A percentile compares a stretch with the other conserved stretches of the same genome.
These are phyloP conservation scores for Quercus berberidifolia DNA, from an alignment of 306 rosid species.

Conservation along the genomic window DNA sequence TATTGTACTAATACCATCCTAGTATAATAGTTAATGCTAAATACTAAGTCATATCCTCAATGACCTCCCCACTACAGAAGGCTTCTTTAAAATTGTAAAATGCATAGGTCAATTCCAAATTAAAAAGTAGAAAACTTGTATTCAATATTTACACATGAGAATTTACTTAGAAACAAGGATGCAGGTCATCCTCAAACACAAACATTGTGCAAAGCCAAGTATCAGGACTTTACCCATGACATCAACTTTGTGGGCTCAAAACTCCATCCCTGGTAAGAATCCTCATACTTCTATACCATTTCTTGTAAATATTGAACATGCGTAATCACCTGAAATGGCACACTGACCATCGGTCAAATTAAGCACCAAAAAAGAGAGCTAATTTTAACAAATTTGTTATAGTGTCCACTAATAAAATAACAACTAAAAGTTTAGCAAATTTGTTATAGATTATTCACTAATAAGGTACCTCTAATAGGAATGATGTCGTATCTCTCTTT, in stretches of 20 bases:
- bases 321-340: constrained; percentile 67
- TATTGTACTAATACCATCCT: too few species aligned
- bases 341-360: background rate
- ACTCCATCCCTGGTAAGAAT: constrained; percentile 85
- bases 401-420: background rate
- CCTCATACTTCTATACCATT: constrained; percentile 79
- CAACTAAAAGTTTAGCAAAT: background rate
- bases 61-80: background rate
- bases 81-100: background rate
- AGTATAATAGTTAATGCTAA: too few species aligned
- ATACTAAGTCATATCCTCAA: too few species aligned
- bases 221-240: too few species aligned
- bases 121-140: background rate
- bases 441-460: background rate
- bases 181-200: too few species aligned
- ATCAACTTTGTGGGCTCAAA: constrained; percentile 81
- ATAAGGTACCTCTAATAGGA: constrained; percentile 77
- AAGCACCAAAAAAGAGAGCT: background rate
- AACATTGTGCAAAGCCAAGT: too few species aligned
- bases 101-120: background rate
- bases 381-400: background rate
- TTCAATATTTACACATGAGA: background rate
- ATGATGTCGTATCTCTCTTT: constrained; percentile 93
- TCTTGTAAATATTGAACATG: constrained; percentile 92
- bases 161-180: background rate